phyloP scores from a whole-genome alignment of 2,329 filamentous ascomycete species.

The Scortechinia acanthostroma region DNA sequence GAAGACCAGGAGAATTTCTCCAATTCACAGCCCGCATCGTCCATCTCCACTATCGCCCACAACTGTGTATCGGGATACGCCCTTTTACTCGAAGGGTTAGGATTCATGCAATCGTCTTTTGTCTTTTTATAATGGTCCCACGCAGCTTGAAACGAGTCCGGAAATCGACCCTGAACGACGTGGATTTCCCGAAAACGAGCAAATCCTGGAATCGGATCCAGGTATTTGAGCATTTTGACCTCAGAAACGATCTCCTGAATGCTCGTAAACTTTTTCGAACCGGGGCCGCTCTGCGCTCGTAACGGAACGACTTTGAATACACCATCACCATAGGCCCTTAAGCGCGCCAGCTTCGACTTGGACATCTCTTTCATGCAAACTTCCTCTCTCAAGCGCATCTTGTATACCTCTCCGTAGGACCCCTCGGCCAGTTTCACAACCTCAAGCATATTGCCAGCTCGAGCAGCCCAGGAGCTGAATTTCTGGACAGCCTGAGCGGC shows the following conservation, averaged over 20 bases:
- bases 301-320: conserved; percentile 37
- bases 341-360: background rate
- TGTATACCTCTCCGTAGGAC: conserved; percentile 53
- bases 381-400: background rate
- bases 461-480: conserved; percentile 25
- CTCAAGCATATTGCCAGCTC: conserved; percentile 21
- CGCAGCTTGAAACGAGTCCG: background rate
- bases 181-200: conserved; percentile 1
- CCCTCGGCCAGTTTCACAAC: conserved; percentile 57
- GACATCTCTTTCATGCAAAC: background rate
- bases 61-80: background rate
- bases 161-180: background rate
- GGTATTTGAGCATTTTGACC: conserved; percentile 33
- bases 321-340: conserved; percentile 21
- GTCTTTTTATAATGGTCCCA: conserved; percentile 1
- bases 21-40: conserved; percentile 1
- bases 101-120: conserved; percentile 1
- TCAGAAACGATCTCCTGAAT: conserved; percentile 37
- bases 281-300: conserved; percentile 14
- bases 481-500: conserved; percentile 24
- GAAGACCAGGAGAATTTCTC: conserved; percentile 20
- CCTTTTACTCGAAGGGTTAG: background rate
- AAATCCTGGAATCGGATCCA: conserved; percentile 2
- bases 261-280: conserved; percentile 28
- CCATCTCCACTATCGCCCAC: conserved; percentile 1